Percentiles rank a stretch among this genome's conserved stretches.
These are phyloP conservation scores for Globomyces sp. DNA, from an alignment of 371 early-diverging fungal species.

Conservation along the genomic window DNA sequence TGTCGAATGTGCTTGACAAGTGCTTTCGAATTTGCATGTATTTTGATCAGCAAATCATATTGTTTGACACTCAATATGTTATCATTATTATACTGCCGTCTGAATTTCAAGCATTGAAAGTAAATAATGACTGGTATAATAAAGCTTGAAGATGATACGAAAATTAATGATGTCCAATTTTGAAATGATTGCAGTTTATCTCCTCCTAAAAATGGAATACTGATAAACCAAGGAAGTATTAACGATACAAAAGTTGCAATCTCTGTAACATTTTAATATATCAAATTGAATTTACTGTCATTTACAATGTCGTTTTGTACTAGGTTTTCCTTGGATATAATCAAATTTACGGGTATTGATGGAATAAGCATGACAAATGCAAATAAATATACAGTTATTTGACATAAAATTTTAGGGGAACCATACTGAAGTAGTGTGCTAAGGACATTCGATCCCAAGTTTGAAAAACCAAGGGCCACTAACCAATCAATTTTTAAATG, in stretches of 20 bases:
- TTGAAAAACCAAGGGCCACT: conserved; percentile 33
- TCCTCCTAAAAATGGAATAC: conserved; percentile 55
- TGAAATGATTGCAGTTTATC: conserved; percentile 41
- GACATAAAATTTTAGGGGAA: conserved; percentile 32
- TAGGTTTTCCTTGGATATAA: conserved; percentile 70
- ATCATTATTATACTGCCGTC: conserved; percentile 38
- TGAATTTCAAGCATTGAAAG: conserved; percentile 47
- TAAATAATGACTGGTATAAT: conserved; percentile 73
- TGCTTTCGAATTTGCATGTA: conserved; percentile 25
- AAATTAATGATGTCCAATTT: conserved; percentile 54
- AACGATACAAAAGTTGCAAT: conserved; percentile 57
- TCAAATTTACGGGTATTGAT: conserved; percentile 72
- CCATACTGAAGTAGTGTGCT: conserved; percentile 24
- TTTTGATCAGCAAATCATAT: conserved; percentile 37
- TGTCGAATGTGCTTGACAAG: too few species aligned
- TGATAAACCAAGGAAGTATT: conserved; percentile 67
- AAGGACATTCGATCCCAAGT: conserved; percentile 24
- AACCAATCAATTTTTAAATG: not conserved
- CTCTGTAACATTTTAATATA: conserved; percentile 3
- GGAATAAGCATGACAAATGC: conserved; percentile 70
- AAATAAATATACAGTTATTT: conserved; percentile 64
- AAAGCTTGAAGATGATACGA: conserved; percentile 71
- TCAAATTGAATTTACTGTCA: not conserved
- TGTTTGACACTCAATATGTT: conserved; percentile 39
- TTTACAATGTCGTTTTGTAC: conserved; percentile 47